Evolutionary conservation across 768 basidiomycete genomes (phyloP).

Genomic region (Lyophyllum semitale): DNA sequence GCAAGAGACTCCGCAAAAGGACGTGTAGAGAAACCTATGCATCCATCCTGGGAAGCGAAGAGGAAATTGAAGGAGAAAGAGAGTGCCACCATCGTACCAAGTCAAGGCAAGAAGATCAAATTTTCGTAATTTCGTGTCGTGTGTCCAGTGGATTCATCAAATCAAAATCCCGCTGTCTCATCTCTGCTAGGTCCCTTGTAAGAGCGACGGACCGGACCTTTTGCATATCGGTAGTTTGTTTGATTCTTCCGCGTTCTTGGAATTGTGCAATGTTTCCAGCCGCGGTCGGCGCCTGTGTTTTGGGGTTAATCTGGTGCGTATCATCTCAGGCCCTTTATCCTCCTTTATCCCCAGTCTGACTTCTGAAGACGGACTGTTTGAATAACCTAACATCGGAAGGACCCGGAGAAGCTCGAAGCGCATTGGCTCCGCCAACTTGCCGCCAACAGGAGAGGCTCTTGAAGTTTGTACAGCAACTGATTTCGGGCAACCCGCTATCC

Average conservation of each 20-base stretch:
- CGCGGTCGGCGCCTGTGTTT: neutral
- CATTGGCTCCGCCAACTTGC: neutral
- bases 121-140: constrained; percentile 39
- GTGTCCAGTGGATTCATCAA: constrained; percentile 8
- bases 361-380: neutral
- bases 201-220: neutral
- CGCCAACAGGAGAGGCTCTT: neutral
- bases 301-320: neutral
- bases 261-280: neutral
- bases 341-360: neutral
- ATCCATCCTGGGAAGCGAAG: constrained; percentile 98
- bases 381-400: neutral
- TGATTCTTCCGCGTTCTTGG: neutral
- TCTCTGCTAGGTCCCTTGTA: neutral
- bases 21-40: constrained; percentile 48
- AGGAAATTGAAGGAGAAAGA: constrained; percentile 73
- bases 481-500: too few species aligned
- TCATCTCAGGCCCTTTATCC: neutral
- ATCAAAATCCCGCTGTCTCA: neutral
- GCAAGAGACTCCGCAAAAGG: constrained; percentile 5
- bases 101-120: constrained; percentile 86
- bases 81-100: constrained; percentile 58
- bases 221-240: neutral
- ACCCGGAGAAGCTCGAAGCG: neutral
- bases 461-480: too few species aligned